A percentile compares a stretch with the other conserved stretches of the same genome.
phyloP scores from a whole-genome alignment of 768 basidiomycete species.

The Mycena vulgaris region DNA sequence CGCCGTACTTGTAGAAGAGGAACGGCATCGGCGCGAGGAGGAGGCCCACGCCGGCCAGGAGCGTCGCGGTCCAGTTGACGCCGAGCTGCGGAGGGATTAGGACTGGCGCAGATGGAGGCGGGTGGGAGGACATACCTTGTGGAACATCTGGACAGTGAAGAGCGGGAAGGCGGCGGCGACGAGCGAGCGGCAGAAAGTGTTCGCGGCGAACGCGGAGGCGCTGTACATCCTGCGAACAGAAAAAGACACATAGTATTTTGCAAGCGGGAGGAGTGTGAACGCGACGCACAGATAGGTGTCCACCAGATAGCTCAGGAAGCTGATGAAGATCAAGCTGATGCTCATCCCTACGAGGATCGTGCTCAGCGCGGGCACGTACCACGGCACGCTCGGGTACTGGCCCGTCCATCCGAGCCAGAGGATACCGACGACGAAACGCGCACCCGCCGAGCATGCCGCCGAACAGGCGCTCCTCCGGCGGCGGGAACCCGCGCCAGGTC shows the following conservation, averaged over 20 bases:
- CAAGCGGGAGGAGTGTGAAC: neutral
- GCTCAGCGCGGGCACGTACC: slow-evolving; percentile 71
- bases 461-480: slow-evolving; percentile 74
- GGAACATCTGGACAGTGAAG: slow-evolving; percentile 78
- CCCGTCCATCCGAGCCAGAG: slow-evolving; percentile 83
- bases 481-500: slow-evolving; percentile 68
- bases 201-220: slow-evolving; percentile 76
- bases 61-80: slow-evolving; percentile 65
- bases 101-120: neutral
- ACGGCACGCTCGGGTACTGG: slow-evolving; percentile 65
- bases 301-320: slow-evolving; percentile 72
- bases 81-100: slow-evolving; percentile 53
- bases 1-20: slow-evolving; percentile 79
- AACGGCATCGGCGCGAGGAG: slow-evolving; percentile 78
- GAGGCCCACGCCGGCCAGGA: slow-evolving; percentile 71
- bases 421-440: slow-evolving; percentile 65
- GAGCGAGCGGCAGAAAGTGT: slow-evolving; percentile 71
- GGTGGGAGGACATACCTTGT: slow-evolving; percentile 53
- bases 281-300: slow-evolving; percentile 67
- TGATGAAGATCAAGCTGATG: slow-evolving; percentile 72
- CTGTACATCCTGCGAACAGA: slow-evolving; percentile 58
- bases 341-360: slow-evolving; percentile 65
- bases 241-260: neutral
- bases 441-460: slow-evolving; percentile 71
- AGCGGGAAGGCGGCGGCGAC: slow-evolving; percentile 75